phyloP scores from a whole-genome alignment of 2,329 filamentous ascomycete species.

The Beauveria scarabaeidicola region DNA sequence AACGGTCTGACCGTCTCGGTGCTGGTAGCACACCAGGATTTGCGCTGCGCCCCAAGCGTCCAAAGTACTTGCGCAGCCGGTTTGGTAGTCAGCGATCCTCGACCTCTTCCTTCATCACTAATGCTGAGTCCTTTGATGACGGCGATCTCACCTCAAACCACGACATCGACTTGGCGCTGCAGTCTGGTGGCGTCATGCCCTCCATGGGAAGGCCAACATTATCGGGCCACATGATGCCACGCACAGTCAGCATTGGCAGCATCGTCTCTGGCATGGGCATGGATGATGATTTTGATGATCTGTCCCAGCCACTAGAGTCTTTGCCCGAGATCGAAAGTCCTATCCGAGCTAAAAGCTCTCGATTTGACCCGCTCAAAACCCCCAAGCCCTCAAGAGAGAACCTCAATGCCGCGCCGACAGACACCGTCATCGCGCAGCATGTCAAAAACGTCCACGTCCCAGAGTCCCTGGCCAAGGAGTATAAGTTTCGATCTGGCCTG shows the following conservation, averaged over 20 bases:
- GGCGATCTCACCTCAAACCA: slow-evolving; percentile 64
- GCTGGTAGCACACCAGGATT: slow-evolving; percentile 39
- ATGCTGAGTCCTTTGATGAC: slow-evolving; percentile 46
- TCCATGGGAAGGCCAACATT: slow-evolving; percentile 40
- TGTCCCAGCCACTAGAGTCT: slow-evolving; percentile 38
- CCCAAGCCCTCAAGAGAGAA: slow-evolving; percentile 54
- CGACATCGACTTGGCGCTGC: slow-evolving; percentile 69
- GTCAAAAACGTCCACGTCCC: slow-evolving; percentile 87
- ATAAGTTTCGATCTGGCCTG: slow-evolving; percentile 64
- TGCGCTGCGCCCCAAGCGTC: slow-evolving; percentile 39
- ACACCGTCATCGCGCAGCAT: slow-evolving; percentile 81
- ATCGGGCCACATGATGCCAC: slow-evolving; percentile 51
- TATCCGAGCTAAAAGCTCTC: slow-evolving; percentile 22
- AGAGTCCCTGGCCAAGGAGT: slow-evolving; percentile 78
- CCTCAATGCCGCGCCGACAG: slow-evolving; percentile 58
- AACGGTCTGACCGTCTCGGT: slow-evolving; percentile 28
- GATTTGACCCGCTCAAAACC: slow-evolving; percentile 52
- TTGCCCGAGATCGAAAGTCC: slow-evolving; percentile 41
- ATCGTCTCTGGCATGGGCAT: slow-evolving; percentile 62
- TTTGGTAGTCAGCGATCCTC: slow-evolving; percentile 52
- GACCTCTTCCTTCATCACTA: slow-evolving; percentile 49
- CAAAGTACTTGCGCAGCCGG: slow-evolving; percentile 50
- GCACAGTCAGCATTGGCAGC: slow-evolving; percentile 81
- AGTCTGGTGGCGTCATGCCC: slow-evolving; percentile 69
- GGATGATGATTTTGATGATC: slow-evolving; percentile 50